A percentile compares a stretch with the other conserved stretches of the same genome.
phyloP scores from a whole-genome alignment of 139 green algal species.

The Picochlorum costavermella region DNA sequence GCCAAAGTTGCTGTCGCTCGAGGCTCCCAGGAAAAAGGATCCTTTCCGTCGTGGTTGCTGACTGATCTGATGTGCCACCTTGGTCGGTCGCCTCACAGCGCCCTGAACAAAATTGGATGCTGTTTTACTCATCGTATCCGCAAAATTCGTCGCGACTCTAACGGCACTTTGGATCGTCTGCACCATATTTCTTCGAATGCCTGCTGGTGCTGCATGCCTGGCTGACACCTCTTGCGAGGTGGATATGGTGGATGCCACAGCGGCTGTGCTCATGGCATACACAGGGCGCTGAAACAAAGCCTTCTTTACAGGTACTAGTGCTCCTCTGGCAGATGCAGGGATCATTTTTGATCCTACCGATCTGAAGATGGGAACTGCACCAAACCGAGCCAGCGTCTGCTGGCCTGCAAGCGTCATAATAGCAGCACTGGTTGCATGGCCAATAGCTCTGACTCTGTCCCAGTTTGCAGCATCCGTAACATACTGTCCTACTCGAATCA shows the following conservation, averaged over 20 bases:
- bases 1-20: neutral
- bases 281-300: constrained; percentile 17
- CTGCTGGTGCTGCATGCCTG: neutral
- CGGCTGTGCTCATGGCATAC: constrained; percentile 13
- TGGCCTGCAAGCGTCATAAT: constrained; percentile 19
- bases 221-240: neutral
- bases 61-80: constrained; percentile 1
- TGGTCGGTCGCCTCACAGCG: constrained; percentile 11
- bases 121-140: constrained; percentile 2
- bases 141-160: constrained; percentile 7
- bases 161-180: constrained; percentile 14
- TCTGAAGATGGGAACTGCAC: neutral
- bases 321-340: constrained; percentile 4
- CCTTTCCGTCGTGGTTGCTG: too few relatives aligned
- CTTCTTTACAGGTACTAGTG: constrained; percentile 6
- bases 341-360: neutral
- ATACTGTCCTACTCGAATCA: constrained; percentile 34
- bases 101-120: constrained; percentile 4
- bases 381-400: constrained; percentile 10
- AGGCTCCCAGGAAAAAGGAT: too few relatives aligned
- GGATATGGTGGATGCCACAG: constrained; percentile 21
- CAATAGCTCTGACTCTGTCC: constrained; percentile 26
- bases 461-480: constrained; percentile 47
- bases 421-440: constrained; percentile 8
- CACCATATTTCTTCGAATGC: neutral